Conservation (phyloP, 2,329 filamentous ascomycete genomes). For the Chrysoporthe deuterocubensis region DNA sequence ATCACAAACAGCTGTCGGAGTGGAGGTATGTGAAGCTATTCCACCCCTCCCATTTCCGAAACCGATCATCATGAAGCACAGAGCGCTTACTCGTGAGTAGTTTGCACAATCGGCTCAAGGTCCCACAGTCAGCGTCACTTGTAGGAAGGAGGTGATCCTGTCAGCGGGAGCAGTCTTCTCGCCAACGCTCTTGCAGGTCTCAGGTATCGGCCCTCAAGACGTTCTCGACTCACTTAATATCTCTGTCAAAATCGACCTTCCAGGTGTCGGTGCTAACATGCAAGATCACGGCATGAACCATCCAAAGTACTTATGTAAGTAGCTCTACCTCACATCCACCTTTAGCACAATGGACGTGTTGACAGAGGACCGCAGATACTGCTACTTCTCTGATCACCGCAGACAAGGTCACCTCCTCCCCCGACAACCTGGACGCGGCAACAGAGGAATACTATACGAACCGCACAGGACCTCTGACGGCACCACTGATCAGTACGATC, state of each 20-base stretch:
- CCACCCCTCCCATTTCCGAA: not conserved
- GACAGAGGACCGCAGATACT: conserved; percentile 27
- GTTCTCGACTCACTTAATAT: conserved; percentile 37
- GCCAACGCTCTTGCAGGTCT: conserved; percentile 39
- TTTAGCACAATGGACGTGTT: conserved; percentile 1
- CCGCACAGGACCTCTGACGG: conserved; percentile 34
- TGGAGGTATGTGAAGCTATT: conserved; percentile 40
- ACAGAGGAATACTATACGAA: conserved; percentile 32
- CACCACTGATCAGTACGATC: conserved; percentile 34
- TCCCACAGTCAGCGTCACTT: conserved; percentile 33
- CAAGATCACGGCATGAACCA: conserved; percentile 42
- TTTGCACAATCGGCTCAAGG: conserved; percentile 34
- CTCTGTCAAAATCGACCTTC: conserved; percentile 37
- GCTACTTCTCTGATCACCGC: conserved; percentile 30
- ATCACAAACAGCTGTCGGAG: conserved; percentile 36
- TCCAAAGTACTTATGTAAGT: conserved; percentile 39
- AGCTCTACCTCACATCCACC: not conserved
- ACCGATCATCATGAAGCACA: not conserved
- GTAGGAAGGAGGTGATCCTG: conserved; percentile 38
- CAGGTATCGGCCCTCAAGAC: conserved; percentile 39
- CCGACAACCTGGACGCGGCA: conserved; percentile 24
- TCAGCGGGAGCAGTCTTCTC: conserved; percentile 39
- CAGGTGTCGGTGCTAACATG: conserved; percentile 38
- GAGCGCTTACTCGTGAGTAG: conserved; percentile 28
- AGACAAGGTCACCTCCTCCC: conserved; percentile 26